These are phyloP conservation scores for Gracilariopsis chorda DNA, from an alignment of 23 red algal genomes.

Conservation along the genomic window DNA sequence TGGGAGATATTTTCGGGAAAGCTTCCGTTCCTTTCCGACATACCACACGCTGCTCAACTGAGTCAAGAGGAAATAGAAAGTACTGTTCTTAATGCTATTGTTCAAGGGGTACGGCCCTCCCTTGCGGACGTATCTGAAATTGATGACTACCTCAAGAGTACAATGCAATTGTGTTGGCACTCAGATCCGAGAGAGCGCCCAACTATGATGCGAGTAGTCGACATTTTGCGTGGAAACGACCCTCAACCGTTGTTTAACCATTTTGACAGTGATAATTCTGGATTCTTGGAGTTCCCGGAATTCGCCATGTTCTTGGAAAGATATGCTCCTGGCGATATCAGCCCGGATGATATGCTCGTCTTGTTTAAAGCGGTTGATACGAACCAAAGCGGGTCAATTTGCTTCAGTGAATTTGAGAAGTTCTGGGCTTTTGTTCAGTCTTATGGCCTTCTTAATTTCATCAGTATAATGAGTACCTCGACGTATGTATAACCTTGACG, in stretches of 20 bases:
- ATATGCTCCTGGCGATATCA: neutral
- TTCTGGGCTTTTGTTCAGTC: constrained; percentile 49
- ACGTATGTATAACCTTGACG: no score
- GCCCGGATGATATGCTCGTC: neutral
- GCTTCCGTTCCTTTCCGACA: constrained; percentile 4
- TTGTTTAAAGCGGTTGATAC: constrained; percentile 59
- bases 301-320: constrained; percentile 42
- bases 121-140: constrained; percentile 29
- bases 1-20: constrained; percentile 57
- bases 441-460: constrained; percentile 1
- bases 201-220: constrained; percentile 49
- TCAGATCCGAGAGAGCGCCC: constrained; percentile 32
- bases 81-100: constrained; percentile 6
- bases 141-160: neutral
- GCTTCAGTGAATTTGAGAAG: constrained; percentile 47
- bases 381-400: neutral
- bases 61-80: neutral
- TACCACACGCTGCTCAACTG: neutral
- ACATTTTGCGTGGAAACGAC: constrained; percentile 51
- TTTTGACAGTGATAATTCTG: constrained; percentile 14
- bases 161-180: constrained; percentile 54
- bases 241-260: constrained; percentile 7
- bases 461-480: no score
- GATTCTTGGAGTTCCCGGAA: constrained; percentile 43
- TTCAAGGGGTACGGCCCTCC: constrained; percentile 29